Conservation (phyloP, 2,329 filamentous ascomycete genomes). For the Sporothrix mexicana region DNA sequence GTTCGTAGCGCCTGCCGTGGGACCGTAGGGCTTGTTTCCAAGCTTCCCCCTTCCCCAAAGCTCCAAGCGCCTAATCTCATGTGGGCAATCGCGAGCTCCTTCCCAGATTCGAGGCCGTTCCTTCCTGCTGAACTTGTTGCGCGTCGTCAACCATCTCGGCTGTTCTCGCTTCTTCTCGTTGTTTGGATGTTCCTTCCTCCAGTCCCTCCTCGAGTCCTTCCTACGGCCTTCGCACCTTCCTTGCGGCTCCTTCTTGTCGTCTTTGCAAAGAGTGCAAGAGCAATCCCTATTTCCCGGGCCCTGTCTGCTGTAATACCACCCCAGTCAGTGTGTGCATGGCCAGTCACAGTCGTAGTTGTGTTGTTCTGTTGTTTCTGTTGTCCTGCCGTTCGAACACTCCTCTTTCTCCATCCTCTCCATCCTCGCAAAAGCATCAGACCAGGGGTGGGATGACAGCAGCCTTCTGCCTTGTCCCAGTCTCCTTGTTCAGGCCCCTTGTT, state of each 20-base stretch:
- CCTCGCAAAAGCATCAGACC: too few relatives aligned
- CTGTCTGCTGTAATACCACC: too few relatives aligned
- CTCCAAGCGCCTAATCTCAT: not conserved
- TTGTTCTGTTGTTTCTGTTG: not conserved
- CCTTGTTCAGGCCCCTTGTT: not conserved
- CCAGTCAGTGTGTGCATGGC: too few relatives aligned
- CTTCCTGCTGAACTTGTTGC: not conserved
- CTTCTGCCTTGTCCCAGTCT: not conserved
- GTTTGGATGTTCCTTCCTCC: not conserved
- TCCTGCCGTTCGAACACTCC: not conserved
- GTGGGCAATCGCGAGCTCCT: not conserved
- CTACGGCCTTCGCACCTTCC: not conserved
- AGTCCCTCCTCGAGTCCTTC: not conserved
- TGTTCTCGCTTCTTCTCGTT: not conserved
- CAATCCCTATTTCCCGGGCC: too few relatives aligned
- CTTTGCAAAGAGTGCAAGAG: too few relatives aligned
- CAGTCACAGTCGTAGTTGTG: too few relatives aligned
- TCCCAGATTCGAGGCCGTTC: not conserved
- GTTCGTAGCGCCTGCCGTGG: not conserved
- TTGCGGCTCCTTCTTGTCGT: not conserved
- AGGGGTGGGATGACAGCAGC: too few relatives aligned
- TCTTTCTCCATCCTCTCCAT: not conserved
- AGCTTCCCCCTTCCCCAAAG: not conserved
- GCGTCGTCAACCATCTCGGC: too few relatives aligned
- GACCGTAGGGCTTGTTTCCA: slow-evolving; percentile 16